phyloP scores from a whole-genome alignment of 176 grass and related monocot genomes.

The Eragrostis curvula region DNA sequence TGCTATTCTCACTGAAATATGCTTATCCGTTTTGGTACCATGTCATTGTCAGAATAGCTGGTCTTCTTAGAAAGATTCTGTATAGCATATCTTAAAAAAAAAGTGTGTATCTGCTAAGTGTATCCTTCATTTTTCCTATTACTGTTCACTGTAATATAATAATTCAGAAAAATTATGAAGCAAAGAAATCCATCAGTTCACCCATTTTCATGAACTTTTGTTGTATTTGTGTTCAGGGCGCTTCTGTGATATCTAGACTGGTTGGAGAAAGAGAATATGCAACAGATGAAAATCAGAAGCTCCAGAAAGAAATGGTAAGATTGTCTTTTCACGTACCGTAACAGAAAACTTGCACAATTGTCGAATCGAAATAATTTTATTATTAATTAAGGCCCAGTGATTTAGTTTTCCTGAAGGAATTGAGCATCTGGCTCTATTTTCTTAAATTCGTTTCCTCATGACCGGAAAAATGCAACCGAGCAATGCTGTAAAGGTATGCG shows the following conservation, averaged over 20 bases:
- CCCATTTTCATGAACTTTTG: not conserved
- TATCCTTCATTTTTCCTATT: too few species aligned
- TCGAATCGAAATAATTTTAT: not conserved
- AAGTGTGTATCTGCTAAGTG: too few species aligned
- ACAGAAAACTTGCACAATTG: not conserved
- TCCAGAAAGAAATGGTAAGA: constrained; percentile 62
- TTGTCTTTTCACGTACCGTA: not conserved
- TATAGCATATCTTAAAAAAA: not conserved
- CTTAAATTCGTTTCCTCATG: not conserved
- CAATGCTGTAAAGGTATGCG: not conserved
- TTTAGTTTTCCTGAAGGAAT: not conserved
- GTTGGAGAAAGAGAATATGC: constrained; percentile 48
- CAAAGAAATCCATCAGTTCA: not conserved
- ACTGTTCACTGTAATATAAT: not conserved
- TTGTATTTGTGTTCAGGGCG: constrained; percentile 37
- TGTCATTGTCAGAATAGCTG: not conserved
- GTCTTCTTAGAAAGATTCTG: not conserved
- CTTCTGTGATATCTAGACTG: constrained; percentile 32
- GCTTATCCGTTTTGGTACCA: not conserved
- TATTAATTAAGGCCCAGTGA: not conserved
- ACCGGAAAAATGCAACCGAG: not conserved
- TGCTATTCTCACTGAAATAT: not conserved
- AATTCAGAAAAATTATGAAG: not conserved
- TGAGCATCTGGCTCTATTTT: not conserved
- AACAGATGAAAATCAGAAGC: constrained; percentile 55